Conservation (phyloP, 345 rosid genomes). For the Schrenkiella parvula region DNA sequence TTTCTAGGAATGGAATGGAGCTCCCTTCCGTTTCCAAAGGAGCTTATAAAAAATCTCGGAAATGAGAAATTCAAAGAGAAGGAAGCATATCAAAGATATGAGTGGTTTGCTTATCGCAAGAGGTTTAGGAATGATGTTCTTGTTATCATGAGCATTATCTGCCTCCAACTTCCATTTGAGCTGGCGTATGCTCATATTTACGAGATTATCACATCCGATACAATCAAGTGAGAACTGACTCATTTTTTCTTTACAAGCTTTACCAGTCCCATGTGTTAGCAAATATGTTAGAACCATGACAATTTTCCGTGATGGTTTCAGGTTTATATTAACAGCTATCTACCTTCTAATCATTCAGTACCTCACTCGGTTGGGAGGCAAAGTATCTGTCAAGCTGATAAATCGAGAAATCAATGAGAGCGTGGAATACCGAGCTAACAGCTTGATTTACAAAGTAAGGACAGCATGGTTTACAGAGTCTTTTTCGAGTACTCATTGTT, state of each 20-base stretch:
- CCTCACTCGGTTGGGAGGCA: slow-evolving; percentile 76
- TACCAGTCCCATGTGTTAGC: background rate
- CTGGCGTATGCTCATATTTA: slow-evolving; percentile 91
- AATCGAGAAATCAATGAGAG: slow-evolving; percentile 68
- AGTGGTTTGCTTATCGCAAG: slow-evolving; percentile 75
- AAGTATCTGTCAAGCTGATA: slow-evolving; percentile 72
- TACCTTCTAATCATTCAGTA: slow-evolving; percentile 82
- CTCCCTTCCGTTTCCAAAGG: slow-evolving; percentile 48
- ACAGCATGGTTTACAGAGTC: slow-evolving; percentile 2
- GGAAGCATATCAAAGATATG: slow-evolving; percentile 77
- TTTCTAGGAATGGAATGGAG: slow-evolving; percentile 55
- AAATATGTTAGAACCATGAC: slow-evolving; percentile 13
- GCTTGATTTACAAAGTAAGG: slow-evolving; percentile 84
- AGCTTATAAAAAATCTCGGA: slow-evolving; percentile 39
- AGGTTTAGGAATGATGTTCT: slow-evolving; percentile 74
- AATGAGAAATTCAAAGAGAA: slow-evolving; percentile 54
- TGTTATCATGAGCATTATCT: slow-evolving; percentile 65
- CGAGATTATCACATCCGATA: slow-evolving; percentile 55
- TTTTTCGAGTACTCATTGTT: background rate
- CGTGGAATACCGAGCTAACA: slow-evolving; percentile 72
- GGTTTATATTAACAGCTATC: slow-evolving; percentile 72
- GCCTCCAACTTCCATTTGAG: slow-evolving; percentile 98
- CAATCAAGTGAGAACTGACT: slow-evolving; percentile 51
- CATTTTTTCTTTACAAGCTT: background rate
- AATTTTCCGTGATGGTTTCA: slow-evolving; percentile 40